These are phyloP conservation scores for Suillus subluteus DNA, from an alignment of 768 basidiomycete genomes.

Conservation along the genomic window DNA sequence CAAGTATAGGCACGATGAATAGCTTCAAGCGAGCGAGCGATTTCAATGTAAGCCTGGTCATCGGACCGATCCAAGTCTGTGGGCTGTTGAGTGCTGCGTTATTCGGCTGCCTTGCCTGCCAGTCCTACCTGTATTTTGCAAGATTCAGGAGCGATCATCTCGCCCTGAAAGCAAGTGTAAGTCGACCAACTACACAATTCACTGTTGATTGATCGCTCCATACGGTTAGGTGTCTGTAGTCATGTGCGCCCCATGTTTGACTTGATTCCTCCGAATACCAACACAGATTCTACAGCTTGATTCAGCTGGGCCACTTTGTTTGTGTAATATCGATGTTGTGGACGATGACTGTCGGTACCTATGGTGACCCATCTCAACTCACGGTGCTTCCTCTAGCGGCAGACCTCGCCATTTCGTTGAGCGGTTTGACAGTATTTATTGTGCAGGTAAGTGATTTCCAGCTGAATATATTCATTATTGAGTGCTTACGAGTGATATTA, in stretches of 20 bases:
- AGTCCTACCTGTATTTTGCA: slow-evolving; percentile 19
- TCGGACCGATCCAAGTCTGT: slow-evolving; percentile 19
- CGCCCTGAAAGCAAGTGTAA: slow-evolving; percentile 9
- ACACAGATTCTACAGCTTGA: not conserved
- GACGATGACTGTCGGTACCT: slow-evolving; percentile 11
- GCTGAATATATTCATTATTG: no score
- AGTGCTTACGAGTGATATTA: not conserved
- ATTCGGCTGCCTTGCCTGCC: slow-evolving; percentile 19
- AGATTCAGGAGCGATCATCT: slow-evolving; percentile 13
- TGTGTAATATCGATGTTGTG: slow-evolving; percentile 3
- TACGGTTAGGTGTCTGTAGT: slow-evolving; percentile 8
- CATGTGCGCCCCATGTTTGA: not conserved
- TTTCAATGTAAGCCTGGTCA: not conserved
- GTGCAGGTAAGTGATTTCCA: slow-evolving; percentile 4
- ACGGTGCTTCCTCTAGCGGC: not conserved
- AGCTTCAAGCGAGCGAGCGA: not conserved
- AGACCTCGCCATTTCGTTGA: not conserved
- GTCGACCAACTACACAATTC: not conserved
- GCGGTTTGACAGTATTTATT: not conserved
- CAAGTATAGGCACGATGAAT: not conserved
- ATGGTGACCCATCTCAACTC: slow-evolving; percentile 9
- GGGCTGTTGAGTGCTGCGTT: slow-evolving; percentile 13
- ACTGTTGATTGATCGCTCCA: not conserved
- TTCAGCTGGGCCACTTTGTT: slow-evolving; percentile 9
- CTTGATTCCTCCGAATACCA: not conserved